phyloP scores from a whole-genome alignment of 768 basidiomycete genomes.

The Lentinula sp. region DNA sequence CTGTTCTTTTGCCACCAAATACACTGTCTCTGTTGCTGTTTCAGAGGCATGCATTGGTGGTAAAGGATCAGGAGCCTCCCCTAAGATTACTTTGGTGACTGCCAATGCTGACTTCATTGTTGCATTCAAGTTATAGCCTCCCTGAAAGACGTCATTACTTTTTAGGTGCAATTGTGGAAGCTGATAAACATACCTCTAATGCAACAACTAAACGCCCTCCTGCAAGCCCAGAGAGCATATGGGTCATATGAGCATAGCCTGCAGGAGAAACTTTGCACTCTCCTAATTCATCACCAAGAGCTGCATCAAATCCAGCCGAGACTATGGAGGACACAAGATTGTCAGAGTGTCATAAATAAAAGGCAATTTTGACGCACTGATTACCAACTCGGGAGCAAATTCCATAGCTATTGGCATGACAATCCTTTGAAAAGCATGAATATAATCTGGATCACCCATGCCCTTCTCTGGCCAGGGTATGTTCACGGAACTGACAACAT shows the following conservation, averaged over 20 bases:
- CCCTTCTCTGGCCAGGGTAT: constrained; percentile 88
- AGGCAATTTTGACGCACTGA: constrained; percentile 53
- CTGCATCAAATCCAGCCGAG: constrained; percentile 97
- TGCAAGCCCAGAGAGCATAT: constrained; percentile 89
- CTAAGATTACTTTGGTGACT: constrained; percentile 83
- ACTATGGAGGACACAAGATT: constrained; percentile 40
- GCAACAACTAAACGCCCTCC: constrained; percentile 87
- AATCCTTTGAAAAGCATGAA: constrained; percentile 92
- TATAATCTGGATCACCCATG: constrained; percentile 93
- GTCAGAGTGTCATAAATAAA: background rate
- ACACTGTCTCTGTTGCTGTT: constrained; percentile 83
- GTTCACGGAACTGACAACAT: constrained; percentile 73
- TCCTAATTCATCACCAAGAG: constrained; percentile 86
- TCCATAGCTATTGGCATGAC: constrained; percentile 97
- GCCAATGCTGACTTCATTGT: constrained; percentile 85
- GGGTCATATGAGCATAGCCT: constrained; percentile 98
- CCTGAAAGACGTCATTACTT: constrained; percentile 40
- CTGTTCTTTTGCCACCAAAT: constrained; percentile 82
- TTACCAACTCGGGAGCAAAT: constrained; percentile 92
- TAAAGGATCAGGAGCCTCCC: constrained; percentile 76
- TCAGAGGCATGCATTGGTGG: constrained; percentile 71
- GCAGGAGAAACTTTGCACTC: constrained; percentile 87
- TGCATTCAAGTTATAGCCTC: constrained; percentile 90
- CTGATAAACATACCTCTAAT: constrained; percentile 64
- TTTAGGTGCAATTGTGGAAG: background rate